phyloP scores from a whole-genome alignment of 2,329 filamentous ascomycete genomes.

The Aspergillus tubingensis region DNA sequence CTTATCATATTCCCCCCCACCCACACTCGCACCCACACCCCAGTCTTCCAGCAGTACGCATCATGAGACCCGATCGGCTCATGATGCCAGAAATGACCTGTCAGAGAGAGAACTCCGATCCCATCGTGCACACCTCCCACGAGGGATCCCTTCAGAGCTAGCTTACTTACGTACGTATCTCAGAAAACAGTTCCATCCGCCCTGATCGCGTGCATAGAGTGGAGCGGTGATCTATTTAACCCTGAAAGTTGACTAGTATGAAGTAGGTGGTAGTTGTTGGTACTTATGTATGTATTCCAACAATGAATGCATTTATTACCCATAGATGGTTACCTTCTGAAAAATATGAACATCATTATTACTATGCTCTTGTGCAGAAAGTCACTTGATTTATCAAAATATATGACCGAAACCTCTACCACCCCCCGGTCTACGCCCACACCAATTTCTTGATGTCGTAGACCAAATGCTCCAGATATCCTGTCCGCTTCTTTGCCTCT shows the following conservation, averaged over 20 bases:
- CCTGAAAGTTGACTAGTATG: too few relatives aligned
- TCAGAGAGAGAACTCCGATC: background rate
- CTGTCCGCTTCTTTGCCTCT: conserved; percentile 84
- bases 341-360: background rate
- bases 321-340: background rate
- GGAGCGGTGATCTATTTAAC: background rate
- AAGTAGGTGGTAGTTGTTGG: background rate
- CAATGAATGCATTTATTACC: background rate
- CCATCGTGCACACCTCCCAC: background rate
- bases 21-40: background rate
- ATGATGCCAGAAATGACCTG: background rate
- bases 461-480: conserved; percentile 80
- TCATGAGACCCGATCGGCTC: background rate
- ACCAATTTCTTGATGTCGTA: conserved; percentile 93
- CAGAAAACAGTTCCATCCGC: background rate
- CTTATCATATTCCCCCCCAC: background rate
- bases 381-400: background rate
- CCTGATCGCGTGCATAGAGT: background rate
- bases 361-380: background rate
- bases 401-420: background rate
- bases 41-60: background rate
- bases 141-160: background rate
- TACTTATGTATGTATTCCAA: background rate
- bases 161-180: background rate
- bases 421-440: conserved; percentile 59